A percentile compares a stretch with the other conserved stretches of the same genome.
Conservation (phyloP, 768 basidiomycete genomes). For the Pleurotus platypus region DNA sequence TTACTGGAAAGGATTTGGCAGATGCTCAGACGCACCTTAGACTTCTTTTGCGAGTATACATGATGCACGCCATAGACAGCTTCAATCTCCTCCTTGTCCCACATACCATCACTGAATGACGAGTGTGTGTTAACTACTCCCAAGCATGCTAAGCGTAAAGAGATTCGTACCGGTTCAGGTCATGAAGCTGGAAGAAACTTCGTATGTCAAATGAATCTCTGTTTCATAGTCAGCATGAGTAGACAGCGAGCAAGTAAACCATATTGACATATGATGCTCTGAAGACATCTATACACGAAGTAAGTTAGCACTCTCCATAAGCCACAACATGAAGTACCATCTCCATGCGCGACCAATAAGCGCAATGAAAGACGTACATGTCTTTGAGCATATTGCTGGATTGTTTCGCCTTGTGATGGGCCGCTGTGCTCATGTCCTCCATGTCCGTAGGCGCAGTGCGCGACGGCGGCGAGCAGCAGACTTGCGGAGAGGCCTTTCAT, state of each 20-base stretch:
- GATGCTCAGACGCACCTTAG: conserved; percentile 41
- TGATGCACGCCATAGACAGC: conserved; percentile 97
- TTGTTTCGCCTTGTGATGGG: conserved; percentile 53
- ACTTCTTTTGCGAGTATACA: conserved; percentile 79
- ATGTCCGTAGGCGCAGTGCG: conserved; percentile 39
- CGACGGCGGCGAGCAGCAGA: conserved; percentile 37
- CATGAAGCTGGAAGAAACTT: conserved; percentile 95
- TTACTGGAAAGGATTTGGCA: background rate
- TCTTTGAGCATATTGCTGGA: conserved; percentile 80
- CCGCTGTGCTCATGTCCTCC: conserved; percentile 57
- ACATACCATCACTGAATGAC: conserved; percentile 62
- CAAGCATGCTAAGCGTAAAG: background rate
- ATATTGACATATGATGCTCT: conserved; percentile 79
- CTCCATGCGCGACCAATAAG: conserved; percentile 5
- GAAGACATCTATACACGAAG: conserved; percentile 65
- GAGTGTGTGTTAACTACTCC: background rate
- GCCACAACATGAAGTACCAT: conserved; percentile 10
- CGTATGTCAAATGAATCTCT: conserved; percentile 81
- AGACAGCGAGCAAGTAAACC: background rate
- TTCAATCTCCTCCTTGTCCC: conserved; percentile 87
- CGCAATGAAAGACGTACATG: conserved; percentile 64
- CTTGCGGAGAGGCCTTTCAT: conserved; percentile 42
- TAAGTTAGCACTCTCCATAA: conserved; percentile 10
- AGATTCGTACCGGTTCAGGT: conserved; percentile 69
- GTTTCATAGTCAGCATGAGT: conserved; percentile 8